Base-by-base conservation (phyloP, 257 asterid genomes). In the Rubia yunnanensis region DNA sequence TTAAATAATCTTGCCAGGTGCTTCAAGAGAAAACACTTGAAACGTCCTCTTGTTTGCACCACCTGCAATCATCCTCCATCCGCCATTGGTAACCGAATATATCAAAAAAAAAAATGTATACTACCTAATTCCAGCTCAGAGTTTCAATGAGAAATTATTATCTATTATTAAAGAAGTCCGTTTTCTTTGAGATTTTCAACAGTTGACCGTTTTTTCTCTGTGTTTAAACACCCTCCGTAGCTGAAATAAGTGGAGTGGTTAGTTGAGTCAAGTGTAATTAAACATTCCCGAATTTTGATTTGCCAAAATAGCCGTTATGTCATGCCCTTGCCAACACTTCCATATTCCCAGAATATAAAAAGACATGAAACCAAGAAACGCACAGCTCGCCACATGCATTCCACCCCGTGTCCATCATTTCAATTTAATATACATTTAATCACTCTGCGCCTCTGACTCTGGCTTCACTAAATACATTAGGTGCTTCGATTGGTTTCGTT, bases 241-340 rank as follows among this genome's bases (percentile, higher is more conserved):
- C 50, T n/a, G 13, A 41, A 13, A 14, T 44, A 44, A 44, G 50
- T 44, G 50, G 50, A 44, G 50, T 44, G 50, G 50, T 44, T 44
- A 20, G 50, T 15, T 4, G 14, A 44, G 6, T 44, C 50, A 14
- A 14, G n/a, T 14, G 50, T 44, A 44, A 44, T 44, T 44, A 44
- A 44, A 14, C 20, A 44, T 7, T 44, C 50, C 7, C 0, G 50
- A 44, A 14, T 50, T 50, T 50, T 50, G 24, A 18, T 50, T 23
- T 44, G n/a, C 41, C 22, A 24, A 63, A 48, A 35, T 64, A 64
- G 68, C 68, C 68, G 68, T 64, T 64, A 46, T 13, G n/a, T 31
- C n/a, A 38, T 3, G 55, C 67, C 41, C 2, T 64, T 41, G 44
- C 59, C 59, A 38, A 48, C 68, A 44, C 18, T n/a, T 60, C 22